These are phyloP conservation scores for Rugosomyces carneus DNA, from an alignment of 1,284 basidiomycete species.

Conservation along the genomic window DNA sequence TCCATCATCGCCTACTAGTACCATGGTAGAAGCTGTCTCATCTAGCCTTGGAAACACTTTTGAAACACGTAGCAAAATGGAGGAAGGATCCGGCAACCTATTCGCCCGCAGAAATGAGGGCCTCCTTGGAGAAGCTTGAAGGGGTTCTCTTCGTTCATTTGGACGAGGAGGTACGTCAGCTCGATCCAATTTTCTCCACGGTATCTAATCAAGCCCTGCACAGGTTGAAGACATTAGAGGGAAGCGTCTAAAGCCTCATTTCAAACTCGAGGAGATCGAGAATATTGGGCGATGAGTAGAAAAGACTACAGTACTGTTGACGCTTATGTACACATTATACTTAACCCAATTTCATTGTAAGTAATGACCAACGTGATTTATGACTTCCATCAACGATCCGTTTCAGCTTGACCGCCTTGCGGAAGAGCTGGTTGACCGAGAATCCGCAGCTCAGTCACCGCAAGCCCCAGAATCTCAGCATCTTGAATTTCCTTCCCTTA, in stretches of 20 bases:
- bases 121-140: conserved; percentile 55
- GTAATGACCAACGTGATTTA: not conserved
- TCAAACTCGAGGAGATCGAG: conserved; percentile 56
- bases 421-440: conserved; percentile 61
- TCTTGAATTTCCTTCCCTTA: conserved; percentile 65
- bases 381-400: conserved; percentile 34
- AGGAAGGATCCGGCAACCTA: conserved; percentile 45
- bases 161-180: conserved; percentile 51
- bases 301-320: not conserved
- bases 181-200: not conserved
- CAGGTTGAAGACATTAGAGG: conserved; percentile 51
- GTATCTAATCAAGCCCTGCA: not conserved
- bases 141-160: conserved; percentile 64
- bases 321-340: not conserved
- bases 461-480: conserved; percentile 13
- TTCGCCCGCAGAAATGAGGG: conserved; percentile 49
- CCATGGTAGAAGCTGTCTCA: too few relatives aligned
- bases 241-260: conserved; percentile 60
- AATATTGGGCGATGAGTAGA: conserved; percentile 27
- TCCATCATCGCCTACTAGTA: too few relatives aligned
- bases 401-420: conserved; percentile 67
- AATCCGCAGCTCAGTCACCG: conserved; percentile 26
- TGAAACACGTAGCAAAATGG: conserved; percentile 41
- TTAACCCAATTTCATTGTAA: too few relatives aligned
- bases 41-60: conserved; percentile 50